These are phyloP conservation scores for Raphidocelis subcapitata DNA, from an alignment of 139 green algal species.

Conservation along the genomic window DNA sequence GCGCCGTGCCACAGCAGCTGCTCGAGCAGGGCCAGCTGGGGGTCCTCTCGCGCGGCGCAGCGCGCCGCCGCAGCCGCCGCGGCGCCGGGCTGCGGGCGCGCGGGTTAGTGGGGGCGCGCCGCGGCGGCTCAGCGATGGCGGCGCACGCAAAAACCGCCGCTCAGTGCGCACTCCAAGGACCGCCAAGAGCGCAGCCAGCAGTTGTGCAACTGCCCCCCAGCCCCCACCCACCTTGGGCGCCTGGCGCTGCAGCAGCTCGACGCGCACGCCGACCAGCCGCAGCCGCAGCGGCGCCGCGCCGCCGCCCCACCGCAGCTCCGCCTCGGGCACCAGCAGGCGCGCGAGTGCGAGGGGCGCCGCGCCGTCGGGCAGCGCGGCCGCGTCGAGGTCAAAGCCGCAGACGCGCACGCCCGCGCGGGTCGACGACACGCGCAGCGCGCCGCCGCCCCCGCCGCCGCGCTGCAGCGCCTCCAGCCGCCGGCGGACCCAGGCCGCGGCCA, in stretches of 20 bases:
- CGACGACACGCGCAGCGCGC: no score
- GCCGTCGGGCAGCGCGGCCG: background rate
- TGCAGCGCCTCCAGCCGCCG: no score
- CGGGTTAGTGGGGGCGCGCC: background rate
- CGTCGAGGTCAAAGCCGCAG: background rate
- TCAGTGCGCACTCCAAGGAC: background rate
- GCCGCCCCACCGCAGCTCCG: slow-evolving; percentile 7
- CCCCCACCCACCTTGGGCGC: background rate
- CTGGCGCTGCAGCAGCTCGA: slow-evolving; percentile 11
- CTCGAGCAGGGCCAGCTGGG: slow-evolving; percentile 18
- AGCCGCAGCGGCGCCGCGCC: slow-evolving; percentile 2
- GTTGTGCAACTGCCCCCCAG: background rate
- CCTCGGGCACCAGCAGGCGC: background rate
- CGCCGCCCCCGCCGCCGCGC: no score
- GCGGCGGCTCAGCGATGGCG: background rate
- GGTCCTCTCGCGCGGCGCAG: background rate
- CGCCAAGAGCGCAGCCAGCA: background rate
- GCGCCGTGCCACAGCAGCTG: slow-evolving; percentile 16
- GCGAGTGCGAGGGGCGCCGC: background rate
- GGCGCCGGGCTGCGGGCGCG: background rate
- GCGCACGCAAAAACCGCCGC: no score
- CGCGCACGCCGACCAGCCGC: background rate
- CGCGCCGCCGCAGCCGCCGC: background rate
- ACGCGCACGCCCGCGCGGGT: slow-evolving; percentile 5
- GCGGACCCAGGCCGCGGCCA: no score